These are phyloP conservation scores for Tuber indicum DNA, from an alignment of 495 filamentous ascomycete genomes.

Conservation along the genomic window DNA sequence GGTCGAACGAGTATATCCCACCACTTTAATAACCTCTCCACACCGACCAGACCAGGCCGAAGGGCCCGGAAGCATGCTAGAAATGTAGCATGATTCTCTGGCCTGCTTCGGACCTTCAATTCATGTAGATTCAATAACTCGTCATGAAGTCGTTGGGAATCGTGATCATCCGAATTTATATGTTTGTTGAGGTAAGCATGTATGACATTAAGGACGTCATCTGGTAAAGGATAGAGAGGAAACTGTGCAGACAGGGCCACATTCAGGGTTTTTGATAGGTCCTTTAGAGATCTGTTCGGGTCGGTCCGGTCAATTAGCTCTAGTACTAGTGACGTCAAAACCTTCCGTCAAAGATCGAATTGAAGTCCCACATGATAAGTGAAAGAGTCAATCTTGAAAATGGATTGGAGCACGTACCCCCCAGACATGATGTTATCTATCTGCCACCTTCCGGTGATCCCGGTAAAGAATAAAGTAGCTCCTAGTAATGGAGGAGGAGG, in stretches of 20 bases:
- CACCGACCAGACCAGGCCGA: conserved; percentile 53
- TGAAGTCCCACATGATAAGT: background rate
- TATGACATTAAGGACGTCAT: conserved; percentile 54
- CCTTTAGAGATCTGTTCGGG: conserved; percentile 51
- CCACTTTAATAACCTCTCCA: conserved; percentile 56
- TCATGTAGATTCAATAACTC: conserved; percentile 58
- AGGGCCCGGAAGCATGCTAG: conserved; percentile 55
- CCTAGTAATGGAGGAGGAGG: background rate
- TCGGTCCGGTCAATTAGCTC: background rate
- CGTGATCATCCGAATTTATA: conserved; percentile 53
- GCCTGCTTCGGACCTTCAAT: conserved; percentile 50
- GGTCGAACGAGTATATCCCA: conserved; percentile 58
- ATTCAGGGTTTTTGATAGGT: conserved; percentile 56
- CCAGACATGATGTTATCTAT: conserved; percentile 32
- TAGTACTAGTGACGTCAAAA: background rate
- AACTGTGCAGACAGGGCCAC: conserved; percentile 49
- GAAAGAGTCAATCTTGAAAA: conserved; percentile 6
- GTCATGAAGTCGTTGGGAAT: conserved; percentile 58
- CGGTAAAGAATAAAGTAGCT: background rate
- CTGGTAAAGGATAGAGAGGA: conserved; percentile 53
- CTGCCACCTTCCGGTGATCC: background rate
- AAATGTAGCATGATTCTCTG: conserved; percentile 56
- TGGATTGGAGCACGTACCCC: conserved; percentile 27
- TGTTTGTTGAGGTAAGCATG: conserved; percentile 58
- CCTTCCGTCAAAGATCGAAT: background rate